Base-by-base conservation (phyloP, 2,329 filamentous ascomycete species). In the Aspergillus chevalieri region DNA sequence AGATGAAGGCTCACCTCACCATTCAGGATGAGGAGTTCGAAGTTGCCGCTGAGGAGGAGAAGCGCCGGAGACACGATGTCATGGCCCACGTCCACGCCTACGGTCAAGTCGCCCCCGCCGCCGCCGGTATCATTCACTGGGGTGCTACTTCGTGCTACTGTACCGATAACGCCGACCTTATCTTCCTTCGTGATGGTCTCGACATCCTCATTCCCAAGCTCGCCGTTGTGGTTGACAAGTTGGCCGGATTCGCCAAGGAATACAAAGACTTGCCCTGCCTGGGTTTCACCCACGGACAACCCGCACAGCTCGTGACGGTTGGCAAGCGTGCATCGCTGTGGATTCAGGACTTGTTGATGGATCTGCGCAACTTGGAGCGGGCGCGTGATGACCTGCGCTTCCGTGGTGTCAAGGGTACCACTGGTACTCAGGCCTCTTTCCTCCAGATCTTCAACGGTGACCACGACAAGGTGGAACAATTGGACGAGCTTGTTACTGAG, bases 41-140 rank as follows among this genome's bases (percentile, higher is more conserved):
- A 58, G 76, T 85, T 55, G 86, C 86, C 17, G 77, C 82, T 2
- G 81, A 85, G 47, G 89, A 95, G 74, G 89, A 94, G 72, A 89
- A 84, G 74, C 74, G 71, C 24, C 74, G 85, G 41, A 74, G 86
- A 46, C 84, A 89, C 67, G 81, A 84, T 74, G 77, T 80, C 46
- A 78, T 79, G 75, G 74, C 78, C 51, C 83, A 87, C 62, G 85
- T 92, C 44, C 82, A 89, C 51, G 84, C 86, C 12, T 92, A 85
- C 67, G 89, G 87, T 3, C 71, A 79, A 57, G 83, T 79, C 52
- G 87, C 87, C 3, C 88, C 88, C 1, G 85, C 81, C 30, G 89
- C 89, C 8, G 87, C 86, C 12, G 87, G 87, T 30, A 87, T 93
- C 59, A 92, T 95, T 52, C 90, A 95, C 67, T 83, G 79, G 67